Evolutionary conservation across 805 yeast genomes (phyloP), one percentile per base, ranked within the genome.

Genomic region (Millerozyma miso): DNA sequence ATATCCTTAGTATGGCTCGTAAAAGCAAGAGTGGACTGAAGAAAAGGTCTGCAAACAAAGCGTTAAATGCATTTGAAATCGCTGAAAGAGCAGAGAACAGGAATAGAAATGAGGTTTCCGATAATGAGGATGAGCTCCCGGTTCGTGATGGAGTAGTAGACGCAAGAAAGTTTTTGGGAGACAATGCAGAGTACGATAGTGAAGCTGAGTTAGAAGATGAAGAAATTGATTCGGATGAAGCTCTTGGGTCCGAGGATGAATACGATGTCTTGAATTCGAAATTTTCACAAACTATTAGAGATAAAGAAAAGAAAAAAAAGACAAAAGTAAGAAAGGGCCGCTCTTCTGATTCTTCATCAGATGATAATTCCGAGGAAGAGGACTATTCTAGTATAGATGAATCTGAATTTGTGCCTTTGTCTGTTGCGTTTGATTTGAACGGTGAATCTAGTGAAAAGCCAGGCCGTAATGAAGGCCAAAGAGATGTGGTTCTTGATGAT

Each of bases 341-440:
- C 23, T 62, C 61, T 4, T 56, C 58, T 40, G 55, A 53, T 4
- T 66, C 64, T 13, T 76, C 73, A 7, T 47, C 41, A 3, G 56
- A 49, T 12, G 52, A 43, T 10, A 37, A 31, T 4, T 75, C 68
- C 6, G 80, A 73, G 14, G 82, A 76, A n/a, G 79, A 70, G 4
- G 91, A 78, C 10, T 85, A 86, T 56, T 77, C 77, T 19, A 82
- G 90, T 55, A 72, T 85, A 35, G 96, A 88, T 53, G 96, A 88
- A 56, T 69, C 63, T 23, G 85, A 88, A 50, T 71, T 89, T 41
- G 74, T 85, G 45, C 78, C 95, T 0, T 69, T 89, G 33, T 84
- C 95, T n/a, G 89, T 83, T 51, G 89, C 87, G 3, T 88, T 96
- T 96, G 97, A 85, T 56, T 62, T 80, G 63, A 93, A 87, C 58